Percentiles rank a stretch among this genome's conserved stretches.
Evolutionary conservation across 768 basidiomycete species (phyloP).

Genomic region (Cystoderma amianthinum): DNA sequence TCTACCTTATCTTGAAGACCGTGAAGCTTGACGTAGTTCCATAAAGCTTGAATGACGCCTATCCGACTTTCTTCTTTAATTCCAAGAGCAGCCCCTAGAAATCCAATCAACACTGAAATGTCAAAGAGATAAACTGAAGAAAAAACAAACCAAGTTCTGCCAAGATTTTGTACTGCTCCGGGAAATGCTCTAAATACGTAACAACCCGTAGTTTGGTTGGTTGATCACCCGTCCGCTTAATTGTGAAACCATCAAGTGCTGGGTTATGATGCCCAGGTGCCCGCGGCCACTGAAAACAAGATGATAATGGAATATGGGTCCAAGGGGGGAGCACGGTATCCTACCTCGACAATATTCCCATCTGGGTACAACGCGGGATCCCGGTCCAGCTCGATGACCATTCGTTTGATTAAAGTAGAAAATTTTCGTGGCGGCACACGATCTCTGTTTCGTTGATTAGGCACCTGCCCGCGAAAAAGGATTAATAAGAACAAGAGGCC

Average conservation of each 20-base stretch:
- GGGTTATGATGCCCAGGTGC: constrained; percentile 48
- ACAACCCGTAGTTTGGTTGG: constrained; percentile 75
- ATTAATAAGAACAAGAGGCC: too few relatives aligned
- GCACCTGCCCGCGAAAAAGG: constrained; percentile 41
- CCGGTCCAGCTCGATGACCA: constrained; percentile 84
- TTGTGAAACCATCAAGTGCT: constrained; percentile 78
- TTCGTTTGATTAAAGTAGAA: constrained; percentile 75
- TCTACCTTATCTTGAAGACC: constrained; percentile 81
- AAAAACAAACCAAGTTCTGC: constrained; percentile 60
- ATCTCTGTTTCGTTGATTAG: constrained; percentile 59
- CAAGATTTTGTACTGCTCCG: constrained; percentile 78
- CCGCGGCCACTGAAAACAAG: constrained; percentile 49
- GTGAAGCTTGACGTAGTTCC: constrained; percentile 89
- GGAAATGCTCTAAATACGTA: constrained; percentile 81
- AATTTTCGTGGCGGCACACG: constrained; percentile 66
- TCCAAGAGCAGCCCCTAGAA: constrained; percentile 55
- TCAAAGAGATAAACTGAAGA: not conserved
- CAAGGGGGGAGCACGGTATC: constrained; percentile 6
- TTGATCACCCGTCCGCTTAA: constrained; percentile 74
- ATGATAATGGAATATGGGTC: not conserved
- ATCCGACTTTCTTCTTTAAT: constrained; percentile 82
- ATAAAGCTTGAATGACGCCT: constrained; percentile 75
- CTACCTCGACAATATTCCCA: constrained; percentile 84
- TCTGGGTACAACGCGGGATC: constrained; percentile 78
- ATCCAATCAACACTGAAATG: constrained; percentile 3